These are phyloP conservation scores for Canavalia ensiformis DNA, from an alignment of 306 rosid species.

Conservation along the genomic window DNA sequence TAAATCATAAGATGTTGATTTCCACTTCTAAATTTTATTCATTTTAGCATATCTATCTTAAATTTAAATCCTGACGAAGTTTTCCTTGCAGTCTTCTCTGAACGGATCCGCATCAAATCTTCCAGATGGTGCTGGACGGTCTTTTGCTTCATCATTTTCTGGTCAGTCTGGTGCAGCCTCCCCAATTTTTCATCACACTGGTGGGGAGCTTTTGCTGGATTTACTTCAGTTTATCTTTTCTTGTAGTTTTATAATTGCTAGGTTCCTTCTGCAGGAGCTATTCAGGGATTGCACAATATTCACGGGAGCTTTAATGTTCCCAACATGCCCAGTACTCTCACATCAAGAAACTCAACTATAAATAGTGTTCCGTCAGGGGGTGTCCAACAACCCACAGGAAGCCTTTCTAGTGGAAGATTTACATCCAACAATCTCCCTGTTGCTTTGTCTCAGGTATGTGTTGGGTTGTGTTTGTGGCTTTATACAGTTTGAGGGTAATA, in stretches of 20 bases:
- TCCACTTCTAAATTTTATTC: slow-evolving; percentile 16
- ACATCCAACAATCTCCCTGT: slow-evolving; percentile 86
- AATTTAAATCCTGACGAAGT: slow-evolving; percentile 33
- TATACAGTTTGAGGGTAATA: slow-evolving; percentile 24
- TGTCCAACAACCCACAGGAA: slow-evolving; percentile 91
- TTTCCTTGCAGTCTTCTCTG: slow-evolving; percentile 81
- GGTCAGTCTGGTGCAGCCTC: slow-evolving; percentile 98
- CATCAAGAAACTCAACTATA: slow-evolving; percentile 85
- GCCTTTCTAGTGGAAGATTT: slow-evolving; percentile 89
- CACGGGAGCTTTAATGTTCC: slow-evolving; percentile 95
- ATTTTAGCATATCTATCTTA: background rate
- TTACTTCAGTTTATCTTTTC: slow-evolving; percentile 41
- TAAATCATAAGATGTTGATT: slow-evolving; percentile 2
- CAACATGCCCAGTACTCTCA: slow-evolving; percentile 73
- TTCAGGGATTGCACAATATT: slow-evolving; percentile 88
- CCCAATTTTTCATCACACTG: slow-evolving; percentile 87
- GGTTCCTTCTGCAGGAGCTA: slow-evolving; percentile 68
- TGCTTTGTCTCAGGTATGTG: slow-evolving; percentile 86
- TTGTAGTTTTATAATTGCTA: slow-evolving; percentile 55
- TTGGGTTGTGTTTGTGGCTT: slow-evolving; percentile 13
- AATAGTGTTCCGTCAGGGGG: slow-evolving; percentile 88
- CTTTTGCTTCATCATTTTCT: slow-evolving; percentile 88
- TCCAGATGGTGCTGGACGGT: slow-evolving; percentile 85
- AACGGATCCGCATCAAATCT: slow-evolving; percentile 93
- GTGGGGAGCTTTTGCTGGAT: slow-evolving; percentile 66